Percentiles rank a stretch among this genome's conserved stretches.
phyloP scores from a whole-genome alignment of 345 rosid species.

The Raphanus sativus region DNA sequence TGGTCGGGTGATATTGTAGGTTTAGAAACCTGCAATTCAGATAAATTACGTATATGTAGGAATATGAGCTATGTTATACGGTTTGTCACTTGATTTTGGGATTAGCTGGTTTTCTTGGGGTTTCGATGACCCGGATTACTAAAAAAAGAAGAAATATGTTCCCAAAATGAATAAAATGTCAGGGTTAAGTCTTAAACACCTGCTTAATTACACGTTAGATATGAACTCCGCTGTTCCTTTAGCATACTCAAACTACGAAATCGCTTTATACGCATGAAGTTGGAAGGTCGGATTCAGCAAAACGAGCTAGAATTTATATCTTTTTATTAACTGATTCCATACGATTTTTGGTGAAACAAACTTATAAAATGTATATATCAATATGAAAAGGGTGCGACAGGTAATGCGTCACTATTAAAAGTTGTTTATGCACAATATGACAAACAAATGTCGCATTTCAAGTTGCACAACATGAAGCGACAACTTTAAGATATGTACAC shows the following conservation, averaged over 20 bases:
- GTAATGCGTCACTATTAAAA: constrained; percentile 27
- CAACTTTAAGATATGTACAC: constrained; percentile 33
- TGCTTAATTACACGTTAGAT: background rate
- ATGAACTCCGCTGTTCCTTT: background rate
- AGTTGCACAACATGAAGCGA: constrained; percentile 33
- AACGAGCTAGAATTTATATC: background rate
- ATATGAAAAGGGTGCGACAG: constrained; percentile 25
- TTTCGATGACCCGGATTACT: background rate
- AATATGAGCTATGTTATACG: background rate
- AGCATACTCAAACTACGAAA: background rate
- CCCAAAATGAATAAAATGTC: background rate
- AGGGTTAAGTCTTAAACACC: background rate
- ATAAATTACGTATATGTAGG: background rate
- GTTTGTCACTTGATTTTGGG: background rate
- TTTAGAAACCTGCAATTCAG: background rate
- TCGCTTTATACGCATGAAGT: constrained; percentile 4
- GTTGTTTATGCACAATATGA: constrained; percentile 4
- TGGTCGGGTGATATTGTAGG: background rate
- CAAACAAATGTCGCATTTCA: constrained; percentile 24
- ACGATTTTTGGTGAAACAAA: constrained; percentile 30
- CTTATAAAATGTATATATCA: background rate
- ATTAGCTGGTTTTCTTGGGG: background rate
- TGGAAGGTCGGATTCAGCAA: constrained; percentile 30
- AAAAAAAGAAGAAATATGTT: background rate
- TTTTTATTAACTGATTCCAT: background rate